phyloP scores from a whole-genome alignment of 106 monocot genomes.

The Dioscorea zingiberensis region DNA sequence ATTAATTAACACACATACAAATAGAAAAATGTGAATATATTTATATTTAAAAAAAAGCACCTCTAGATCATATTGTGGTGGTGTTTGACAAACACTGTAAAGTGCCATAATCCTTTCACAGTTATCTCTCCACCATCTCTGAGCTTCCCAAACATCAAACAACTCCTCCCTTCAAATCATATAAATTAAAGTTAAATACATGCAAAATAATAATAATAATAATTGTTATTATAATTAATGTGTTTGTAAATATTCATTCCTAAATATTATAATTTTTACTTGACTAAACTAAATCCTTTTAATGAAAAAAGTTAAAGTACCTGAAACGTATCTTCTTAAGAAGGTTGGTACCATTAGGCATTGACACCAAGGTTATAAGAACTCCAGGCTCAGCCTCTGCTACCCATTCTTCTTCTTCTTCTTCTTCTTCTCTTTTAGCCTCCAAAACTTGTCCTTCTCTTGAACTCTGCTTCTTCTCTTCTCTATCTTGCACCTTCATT shows the following conservation, averaged over 20 bases:
- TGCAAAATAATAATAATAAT: too few relatives aligned
- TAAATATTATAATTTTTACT: too few relatives aligned
- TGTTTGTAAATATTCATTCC: too few relatives aligned
- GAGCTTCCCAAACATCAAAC: conserved; percentile 32
- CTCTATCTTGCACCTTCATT: conserved; percentile 2
- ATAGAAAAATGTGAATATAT: too few relatives aligned
- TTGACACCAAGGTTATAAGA: conserved; percentile 28
- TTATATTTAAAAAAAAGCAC: conserved; percentile 12
- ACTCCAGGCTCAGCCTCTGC: conserved; percentile 51
- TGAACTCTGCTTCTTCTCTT: not conserved
- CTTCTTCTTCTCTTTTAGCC: conserved; percentile 7
- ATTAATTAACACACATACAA: too few relatives aligned
- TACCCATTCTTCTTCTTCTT: conserved; percentile 56
- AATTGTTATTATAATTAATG: too few relatives aligned
- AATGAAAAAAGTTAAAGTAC: conserved; percentile 9
- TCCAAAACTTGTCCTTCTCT: not conserved
- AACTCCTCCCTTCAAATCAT: conserved; percentile 25
- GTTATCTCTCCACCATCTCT: conserved; percentile 54
- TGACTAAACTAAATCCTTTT: too few relatives aligned
- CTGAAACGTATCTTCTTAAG: conserved; percentile 47
- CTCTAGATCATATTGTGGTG: conserved; percentile 36
- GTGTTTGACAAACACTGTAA: too few relatives aligned
- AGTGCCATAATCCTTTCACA: conserved; percentile 37
- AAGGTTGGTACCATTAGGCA: conserved; percentile 23
- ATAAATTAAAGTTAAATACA: not conserved